These are phyloP conservation scores for Cystobasidium slooffiae DNA, from an alignment of 1,284 basidiomycete genomes.

Conservation along the genomic window DNA sequence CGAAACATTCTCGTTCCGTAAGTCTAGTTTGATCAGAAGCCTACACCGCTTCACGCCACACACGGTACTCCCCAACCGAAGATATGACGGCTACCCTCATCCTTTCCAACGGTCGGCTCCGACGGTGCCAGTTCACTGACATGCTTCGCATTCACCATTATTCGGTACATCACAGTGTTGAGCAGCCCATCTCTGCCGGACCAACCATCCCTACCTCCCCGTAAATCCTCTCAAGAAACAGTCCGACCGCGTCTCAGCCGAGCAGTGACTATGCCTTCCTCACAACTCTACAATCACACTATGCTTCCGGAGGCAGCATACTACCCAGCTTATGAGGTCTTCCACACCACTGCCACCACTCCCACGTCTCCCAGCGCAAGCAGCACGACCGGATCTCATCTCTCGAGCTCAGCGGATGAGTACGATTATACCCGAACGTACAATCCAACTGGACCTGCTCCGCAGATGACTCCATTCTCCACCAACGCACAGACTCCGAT, in stretches of 20 bases:
- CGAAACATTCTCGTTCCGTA: no score
- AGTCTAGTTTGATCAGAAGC: no score
- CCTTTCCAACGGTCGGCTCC: no score
- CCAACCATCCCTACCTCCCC: background rate
- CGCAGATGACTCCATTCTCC: background rate
- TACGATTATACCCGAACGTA: background rate
- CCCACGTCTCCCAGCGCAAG: conserved; percentile 16
- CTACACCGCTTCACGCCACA: no score
- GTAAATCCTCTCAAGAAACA: conserved; percentile 21
- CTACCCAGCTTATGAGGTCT: background rate
- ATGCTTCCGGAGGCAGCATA: background rate
- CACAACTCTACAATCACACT: background rate
- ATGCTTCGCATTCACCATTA: no score
- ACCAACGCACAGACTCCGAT: background rate
- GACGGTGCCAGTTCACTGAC: no score
- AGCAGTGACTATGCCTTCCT: conserved; percentile 20
- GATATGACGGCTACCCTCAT: no score
- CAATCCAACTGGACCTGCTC: background rate
- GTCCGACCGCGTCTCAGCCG: conserved; percentile 8
- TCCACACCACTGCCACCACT: conserved; percentile 21
- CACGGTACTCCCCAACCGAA: no score
- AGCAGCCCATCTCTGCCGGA: background rate
- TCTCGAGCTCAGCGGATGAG: background rate
- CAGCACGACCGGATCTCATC: conserved; percentile 10
- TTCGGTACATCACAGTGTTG: background rate